Evolutionary conservation across 2,329 filamentous ascomycete genomes (phyloP).

Genomic region (Periconia digitata): DNA sequence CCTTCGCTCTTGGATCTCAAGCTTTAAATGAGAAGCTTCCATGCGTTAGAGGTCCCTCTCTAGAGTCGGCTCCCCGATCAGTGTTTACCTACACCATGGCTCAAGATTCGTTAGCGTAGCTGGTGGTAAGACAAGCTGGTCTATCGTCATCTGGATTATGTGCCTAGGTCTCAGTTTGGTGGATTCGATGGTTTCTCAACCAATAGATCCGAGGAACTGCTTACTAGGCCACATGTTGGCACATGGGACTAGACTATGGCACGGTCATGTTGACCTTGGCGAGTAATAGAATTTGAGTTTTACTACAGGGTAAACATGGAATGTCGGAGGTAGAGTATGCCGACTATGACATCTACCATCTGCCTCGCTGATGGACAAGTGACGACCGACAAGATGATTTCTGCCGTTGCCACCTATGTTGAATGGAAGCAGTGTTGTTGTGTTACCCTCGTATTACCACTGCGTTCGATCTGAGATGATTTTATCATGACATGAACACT

Average conservation of each 20-base stretch:
- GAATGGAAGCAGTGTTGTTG: neutral
- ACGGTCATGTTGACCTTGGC: neutral
- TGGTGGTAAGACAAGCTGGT: neutral
- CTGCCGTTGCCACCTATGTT: neutral
- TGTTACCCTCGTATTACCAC: neutral
- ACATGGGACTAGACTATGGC: neutral
- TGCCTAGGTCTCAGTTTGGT: neutral
- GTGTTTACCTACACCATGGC: neutral
- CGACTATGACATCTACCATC: neutral
- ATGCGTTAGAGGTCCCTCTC: neutral
- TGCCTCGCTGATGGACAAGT: neutral
- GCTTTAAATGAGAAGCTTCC: conserved; percentile 4
- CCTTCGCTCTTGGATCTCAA: neutral
- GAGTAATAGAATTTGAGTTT: neutral
- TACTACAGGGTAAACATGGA: neutral
- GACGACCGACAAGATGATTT: neutral
- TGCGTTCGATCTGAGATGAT: neutral
- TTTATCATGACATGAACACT: neutral
- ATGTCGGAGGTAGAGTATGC: neutral
- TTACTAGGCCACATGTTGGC: neutral
- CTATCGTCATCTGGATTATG: neutral
- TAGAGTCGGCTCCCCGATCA: neutral
- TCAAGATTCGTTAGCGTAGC: neutral
- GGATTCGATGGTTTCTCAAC: neutral
- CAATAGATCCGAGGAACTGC: neutral